Base-by-base conservation (phyloP, 2,329 filamentous ascomycete genomes). In the Colletotrichum graminicola region DNA sequence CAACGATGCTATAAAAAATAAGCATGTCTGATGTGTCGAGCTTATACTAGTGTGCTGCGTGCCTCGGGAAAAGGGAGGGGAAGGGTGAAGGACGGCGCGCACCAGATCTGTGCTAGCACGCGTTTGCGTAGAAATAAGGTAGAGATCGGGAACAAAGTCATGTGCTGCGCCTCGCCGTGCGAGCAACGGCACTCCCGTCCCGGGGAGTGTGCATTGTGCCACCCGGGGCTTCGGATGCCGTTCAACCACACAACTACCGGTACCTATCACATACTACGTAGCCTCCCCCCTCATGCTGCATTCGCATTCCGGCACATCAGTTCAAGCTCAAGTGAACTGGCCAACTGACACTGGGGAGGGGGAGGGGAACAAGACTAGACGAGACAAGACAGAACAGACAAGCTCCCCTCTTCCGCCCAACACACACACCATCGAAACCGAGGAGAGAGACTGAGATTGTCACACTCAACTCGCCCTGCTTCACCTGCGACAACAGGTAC, bases 111-210 rank as follows among this genome's bases (percentile, higher is more conserved):
- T 10, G 23, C 45, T 7, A 18, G 18, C 29, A 60, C 43, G 43
- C 21, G 43, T n/a, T n/a, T 32, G 39, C 39, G 39, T 60, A 39
- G 29, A 45, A 60, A 43, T 60, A 60, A 60, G 56, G 39, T 60
- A 45, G 39, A 45, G 43, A 45, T 45, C 43, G 39, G 39, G 29
- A 29, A 16, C 43, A 60, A 29, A 6, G 23, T 26, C 10, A n/a
- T 7, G 36, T 60, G 56, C 56, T 60, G 56, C 56, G 56, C 56
- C 56, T 60, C 56, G 14, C 36, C 36, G 56, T 29, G 39, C 16
- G 23, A 45, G 56, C 56, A 16, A n/a, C 26, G 36, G 56, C 52
- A 36, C 23, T 60, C 39, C 18, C 39, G 39, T 45, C 39, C 26
- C 56, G 56, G 49, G 47, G 23, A 26, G 43, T 11, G 43, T 23